A percentile compares a stretch with the other conserved stretches of the same genome.
Conservation (phyloP, 2,329 filamentous ascomycete genomes). For the Fusarium stilboides region DNA sequence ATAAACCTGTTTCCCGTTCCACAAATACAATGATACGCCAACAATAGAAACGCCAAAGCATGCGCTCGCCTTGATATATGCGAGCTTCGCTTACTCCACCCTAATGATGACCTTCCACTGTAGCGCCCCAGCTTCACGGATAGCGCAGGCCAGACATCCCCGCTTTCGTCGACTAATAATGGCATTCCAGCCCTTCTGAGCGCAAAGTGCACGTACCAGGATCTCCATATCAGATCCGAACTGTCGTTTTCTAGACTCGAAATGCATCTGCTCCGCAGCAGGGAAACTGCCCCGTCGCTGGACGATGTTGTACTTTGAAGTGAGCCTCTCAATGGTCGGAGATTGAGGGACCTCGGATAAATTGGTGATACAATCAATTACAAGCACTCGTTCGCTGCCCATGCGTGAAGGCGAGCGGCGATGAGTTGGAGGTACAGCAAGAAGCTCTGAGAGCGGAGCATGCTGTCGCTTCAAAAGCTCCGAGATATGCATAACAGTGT, state of each 20-base stretch:
- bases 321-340: conserved; percentile 60
- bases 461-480: conserved; percentile 66
- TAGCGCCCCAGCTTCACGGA: conserved; percentile 80
- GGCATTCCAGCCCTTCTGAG: conserved; percentile 81
- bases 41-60: conserved; percentile 31
- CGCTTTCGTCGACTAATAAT: conserved; percentile 76
- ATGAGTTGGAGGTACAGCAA: conserved; percentile 56
- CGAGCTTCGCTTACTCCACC: conserved; percentile 60
- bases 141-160: conserved; percentile 80
- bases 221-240: conserved; percentile 78
- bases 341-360: conserved; percentile 64
- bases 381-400: conserved; percentile 62
- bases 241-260: conserved; percentile 70
- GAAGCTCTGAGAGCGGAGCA: conserved; percentile 63
- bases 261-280: conserved; percentile 67
- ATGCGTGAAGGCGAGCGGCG: conserved; percentile 48
- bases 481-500: conserved; percentile 71
- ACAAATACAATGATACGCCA: conserved; percentile 10
- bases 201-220: conserved; percentile 79
- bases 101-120: conserved; percentile 78
- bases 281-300: conserved; percentile 58
- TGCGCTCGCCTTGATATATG: conserved; percentile 5
- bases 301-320: conserved; percentile 52
- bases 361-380: conserved; percentile 75
- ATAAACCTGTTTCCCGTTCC: background rate